These are phyloP conservation scores for Atkinsonella hypoxylon DNA, from an alignment of 2,329 filamentous ascomycete genomes.

Conservation along the genomic window DNA sequence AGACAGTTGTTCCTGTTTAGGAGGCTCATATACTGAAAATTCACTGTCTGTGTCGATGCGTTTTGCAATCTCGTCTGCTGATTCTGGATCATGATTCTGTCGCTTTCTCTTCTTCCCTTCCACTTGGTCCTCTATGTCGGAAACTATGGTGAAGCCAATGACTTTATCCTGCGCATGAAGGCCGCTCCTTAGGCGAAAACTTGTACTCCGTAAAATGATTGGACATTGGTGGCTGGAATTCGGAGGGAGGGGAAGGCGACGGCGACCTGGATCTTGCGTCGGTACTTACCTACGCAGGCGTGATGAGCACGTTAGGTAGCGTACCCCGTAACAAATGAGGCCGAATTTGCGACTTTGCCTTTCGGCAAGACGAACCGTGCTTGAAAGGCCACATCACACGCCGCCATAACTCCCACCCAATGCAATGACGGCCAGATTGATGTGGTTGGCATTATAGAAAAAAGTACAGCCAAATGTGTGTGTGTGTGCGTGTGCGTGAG, in stretches of 20 bases:
- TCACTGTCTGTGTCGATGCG: neutral
- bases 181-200: neutral
- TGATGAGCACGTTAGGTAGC: neutral
- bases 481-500: neutral
- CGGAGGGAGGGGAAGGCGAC: neutral
- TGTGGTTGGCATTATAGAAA: too few species aligned
- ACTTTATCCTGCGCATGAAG: slow-evolving; percentile 5
- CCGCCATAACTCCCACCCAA: too few species aligned
- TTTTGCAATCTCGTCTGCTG: neutral
- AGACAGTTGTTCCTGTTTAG: neutral
- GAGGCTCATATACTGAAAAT: neutral
- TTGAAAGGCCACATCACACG: too few species aligned
- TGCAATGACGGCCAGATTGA: too few species aligned
- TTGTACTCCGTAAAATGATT: neutral
- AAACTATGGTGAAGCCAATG: slow-evolving; percentile 1
- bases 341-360: too few species aligned
- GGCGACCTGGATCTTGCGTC: neutral
- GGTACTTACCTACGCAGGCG: neutral
- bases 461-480: too few species aligned
- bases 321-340: too few species aligned
- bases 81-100: neutral
- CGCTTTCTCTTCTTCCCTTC: neutral
- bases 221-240: neutral
- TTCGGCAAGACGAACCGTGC: too few species aligned
- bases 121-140: neutral